Evolutionary conservation across 2,329 filamentous ascomycete genomes (phyloP).

Genomic region (Penicillium rolfsii): DNA sequence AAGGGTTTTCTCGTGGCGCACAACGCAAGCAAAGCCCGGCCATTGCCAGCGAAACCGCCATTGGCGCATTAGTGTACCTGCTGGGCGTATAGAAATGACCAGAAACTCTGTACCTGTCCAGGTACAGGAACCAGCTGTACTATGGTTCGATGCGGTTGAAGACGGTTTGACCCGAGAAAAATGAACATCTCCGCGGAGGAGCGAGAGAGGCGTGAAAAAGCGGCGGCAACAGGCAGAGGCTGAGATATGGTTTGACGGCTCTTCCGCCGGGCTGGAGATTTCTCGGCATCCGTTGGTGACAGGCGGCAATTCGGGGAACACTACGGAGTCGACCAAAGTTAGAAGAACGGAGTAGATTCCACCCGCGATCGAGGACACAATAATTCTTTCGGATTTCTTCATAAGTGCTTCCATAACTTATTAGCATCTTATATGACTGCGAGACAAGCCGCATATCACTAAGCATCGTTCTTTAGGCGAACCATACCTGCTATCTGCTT

Average conservation of each 20-base stretch:
- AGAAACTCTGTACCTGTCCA: slow-evolving; percentile 10
- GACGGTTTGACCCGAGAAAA: slow-evolving; percentile 7
- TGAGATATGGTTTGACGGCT: slow-evolving; percentile 11
- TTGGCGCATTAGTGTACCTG: neutral
- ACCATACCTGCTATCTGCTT: neutral
- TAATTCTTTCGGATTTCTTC: neutral
- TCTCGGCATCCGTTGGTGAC: slow-evolving; percentile 9
- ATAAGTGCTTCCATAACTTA: too few relatives aligned
- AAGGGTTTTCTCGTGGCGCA: too few relatives aligned
- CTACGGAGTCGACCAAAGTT: neutral
- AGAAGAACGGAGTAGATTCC: neutral
- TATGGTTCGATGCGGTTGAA: slow-evolving; percentile 8
- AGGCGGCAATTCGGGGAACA: neutral
- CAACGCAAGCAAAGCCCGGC: neutral
- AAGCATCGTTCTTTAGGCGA: neutral
- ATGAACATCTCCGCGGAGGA: slow-evolving; percentile 25
- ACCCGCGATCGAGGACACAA: neutral
- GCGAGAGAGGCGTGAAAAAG: slow-evolving; percentile 15
- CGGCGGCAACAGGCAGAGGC: neutral
- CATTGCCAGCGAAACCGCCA: neutral
- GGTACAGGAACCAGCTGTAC: neutral
- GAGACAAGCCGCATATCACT: neutral
- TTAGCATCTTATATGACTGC: too few relatives aligned
- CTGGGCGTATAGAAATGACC: slow-evolving; percentile 8
- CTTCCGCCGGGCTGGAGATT: slow-evolving; percentile 8